Conservation (phyloP, 1,284 basidiomycete genomes). For the Austroboletus olivaceoglutinosus region DNA sequence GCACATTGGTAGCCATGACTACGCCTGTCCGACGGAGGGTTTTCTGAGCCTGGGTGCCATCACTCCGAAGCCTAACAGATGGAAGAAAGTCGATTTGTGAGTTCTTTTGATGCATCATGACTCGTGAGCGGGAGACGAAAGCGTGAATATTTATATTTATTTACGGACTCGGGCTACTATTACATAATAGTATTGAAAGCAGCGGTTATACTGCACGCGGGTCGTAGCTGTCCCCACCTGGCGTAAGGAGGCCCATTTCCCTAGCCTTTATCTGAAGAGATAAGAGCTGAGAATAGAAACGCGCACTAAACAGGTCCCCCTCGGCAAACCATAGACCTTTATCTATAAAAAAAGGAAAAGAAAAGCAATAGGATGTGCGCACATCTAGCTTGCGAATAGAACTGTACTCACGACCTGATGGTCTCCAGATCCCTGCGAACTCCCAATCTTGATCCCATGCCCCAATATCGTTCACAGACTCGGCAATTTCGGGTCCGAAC, state of each 20-base stretch:
- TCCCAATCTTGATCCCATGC: constrained; percentile 15
- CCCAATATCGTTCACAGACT: constrained; percentile 11
- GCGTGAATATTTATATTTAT: too few species aligned
- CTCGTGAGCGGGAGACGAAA: too few species aligned
- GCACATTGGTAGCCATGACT: too few species aligned
- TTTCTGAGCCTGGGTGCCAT: too few species aligned
- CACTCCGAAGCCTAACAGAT: too few species aligned
- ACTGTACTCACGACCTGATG: constrained; percentile 9
- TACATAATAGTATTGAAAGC: too few species aligned
- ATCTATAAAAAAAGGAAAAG: constrained; percentile 1
- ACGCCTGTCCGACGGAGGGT: too few species aligned
- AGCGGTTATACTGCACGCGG: not conserved
- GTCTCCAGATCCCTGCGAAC: constrained; percentile 14
- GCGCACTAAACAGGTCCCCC: constrained; percentile 12
- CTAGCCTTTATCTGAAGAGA: constrained; percentile 12
- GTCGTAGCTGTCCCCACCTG: not conserved
- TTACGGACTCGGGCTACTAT: too few species aligned
- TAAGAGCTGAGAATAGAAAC: constrained; percentile 11
- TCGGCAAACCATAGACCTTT: constrained; percentile 14
- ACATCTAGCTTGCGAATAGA: too few species aligned
- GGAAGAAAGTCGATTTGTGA: too few species aligned
- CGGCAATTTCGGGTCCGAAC: constrained; percentile 8
- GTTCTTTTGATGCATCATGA: too few species aligned
- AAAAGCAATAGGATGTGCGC: too few species aligned
- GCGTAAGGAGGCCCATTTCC: constrained; percentile 6